Evolutionary conservation across 805 yeast genomes (phyloP), one percentile per base, ranked within the genome.

Genomic region (Candida koratica): DNA sequence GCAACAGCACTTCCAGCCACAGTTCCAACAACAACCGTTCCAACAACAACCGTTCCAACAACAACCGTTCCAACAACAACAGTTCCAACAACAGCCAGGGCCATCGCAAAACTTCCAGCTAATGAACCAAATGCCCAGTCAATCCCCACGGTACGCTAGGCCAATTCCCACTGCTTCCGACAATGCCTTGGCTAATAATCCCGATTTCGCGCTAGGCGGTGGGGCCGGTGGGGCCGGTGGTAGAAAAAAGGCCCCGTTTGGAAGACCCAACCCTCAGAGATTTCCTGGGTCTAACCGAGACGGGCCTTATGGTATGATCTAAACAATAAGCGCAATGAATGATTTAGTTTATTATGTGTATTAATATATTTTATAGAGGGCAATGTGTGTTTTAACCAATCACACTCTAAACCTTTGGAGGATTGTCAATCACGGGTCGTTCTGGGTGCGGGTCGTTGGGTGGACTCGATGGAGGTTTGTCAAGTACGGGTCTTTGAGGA

Each of bases 141-240:
- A 16, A 19, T 34, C 33, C 18, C 45, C 36, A 23, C 40, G 49
- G 23, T 39, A 29, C 25, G 37, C 34, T 22, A 37, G 40, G 7
- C 51, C 62, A 13, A 36, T 43, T 6, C 58, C 61, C 4, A 60
- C 69, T 4, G 54, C 61, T 11, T 58, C 70, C 1, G 71, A 67
- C 36, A 58, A 49, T 39, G 66, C 56, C 4, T 56, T 67, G 44
- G 58, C 53, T 31, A 54, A 48, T 33, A 66, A 67, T 41, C 73
- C 73, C 0, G 71, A 67, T 46, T 63, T 65, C 38, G 48, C 63
- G 8, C 24, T 63, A 30, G 66, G 63, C 12, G 42, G 42, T 32
- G 42, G 42, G 30, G 39, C 31, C 3, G 31, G 41, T 22, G 40
- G 37, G 1, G 39, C 36, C 4, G 40, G 37, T 1, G 39, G 36